Evolutionary conservation across 176 grass and related monocot species (phyloP), one percentile per base, ranked within the genome.

Genomic region (Aegilops longissima): DNA sequence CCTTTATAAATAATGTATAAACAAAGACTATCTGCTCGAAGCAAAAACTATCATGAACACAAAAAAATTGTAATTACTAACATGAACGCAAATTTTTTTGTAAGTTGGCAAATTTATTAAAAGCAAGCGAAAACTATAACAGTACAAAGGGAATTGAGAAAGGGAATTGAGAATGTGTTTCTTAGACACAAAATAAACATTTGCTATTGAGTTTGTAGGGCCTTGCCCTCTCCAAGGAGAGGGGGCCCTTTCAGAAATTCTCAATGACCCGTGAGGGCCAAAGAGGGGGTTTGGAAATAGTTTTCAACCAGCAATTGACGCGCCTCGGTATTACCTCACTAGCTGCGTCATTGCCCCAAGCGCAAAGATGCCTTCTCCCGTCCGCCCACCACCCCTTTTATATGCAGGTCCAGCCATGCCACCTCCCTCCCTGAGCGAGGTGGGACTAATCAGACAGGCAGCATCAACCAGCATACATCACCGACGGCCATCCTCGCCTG

Each of bases 271-370:
- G 0, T 91, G 64, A 52, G 74, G 80, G 84, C 86, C 89, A 80
- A 87, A 79, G 87, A 94, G 92, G 86, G 82, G 90, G 73, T 90
- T 92, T 94, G 87, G 77, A 94, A 97, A 97, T 97, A 97, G 92
- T 97, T 97, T 97, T 97, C 94, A 97, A 97, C 92, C 92, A 97
- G 94, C 90, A 92, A 94, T 97, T 94, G 90, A 97, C 87, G 92
- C 92, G 92, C 93, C 87, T 92, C 84, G 84, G 87, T 89, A 89
- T 83, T 0, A 92, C 90, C 40, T 82, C 92, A 94, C 84, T 84
- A 97, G 95, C 92, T 97, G 92, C 90, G 90, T 97, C 90, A 97
- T 92, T 94, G 95, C 95, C 95, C 95, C 92, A 97, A 97, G 95
- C 95, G 92, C 95, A 92, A 94, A 94, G 92, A 97, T 92, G 44